Evolutionary conservation across 176 grass and related monocot genomes (phyloP).

Genomic region (Triticum aestivum): DNA sequence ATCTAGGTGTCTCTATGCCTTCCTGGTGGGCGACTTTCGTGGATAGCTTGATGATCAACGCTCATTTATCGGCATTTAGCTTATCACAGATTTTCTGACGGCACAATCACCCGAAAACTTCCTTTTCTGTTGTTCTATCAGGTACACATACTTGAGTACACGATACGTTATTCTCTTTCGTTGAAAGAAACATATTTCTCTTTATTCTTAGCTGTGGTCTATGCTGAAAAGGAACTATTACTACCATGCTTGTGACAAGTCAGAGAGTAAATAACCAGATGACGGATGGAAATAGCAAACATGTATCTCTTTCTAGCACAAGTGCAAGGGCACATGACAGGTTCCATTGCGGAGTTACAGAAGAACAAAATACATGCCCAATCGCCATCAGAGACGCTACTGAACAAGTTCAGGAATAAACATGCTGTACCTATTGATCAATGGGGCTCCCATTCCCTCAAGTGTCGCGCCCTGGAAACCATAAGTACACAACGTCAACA

Average conservation of each 20-base stretch:
- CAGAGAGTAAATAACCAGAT: neutral
- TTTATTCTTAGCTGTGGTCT: neutral
- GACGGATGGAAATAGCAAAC: neutral
- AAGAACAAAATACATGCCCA: conserved; percentile 18
- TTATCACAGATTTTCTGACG: neutral
- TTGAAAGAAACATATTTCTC: neutral
- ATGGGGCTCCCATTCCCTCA: conserved; percentile 51
- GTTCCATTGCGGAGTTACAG: neutral
- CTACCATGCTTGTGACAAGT: neutral
- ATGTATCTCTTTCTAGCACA: conserved; percentile 7
- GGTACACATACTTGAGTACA: neutral
- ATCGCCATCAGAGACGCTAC: conserved; percentile 12
- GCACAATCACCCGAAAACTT: neutral
- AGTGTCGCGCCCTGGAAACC: conserved; percentile 37
- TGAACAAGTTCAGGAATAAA: neutral
- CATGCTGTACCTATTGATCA: conserved; percentile 32
- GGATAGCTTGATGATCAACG: neutral
- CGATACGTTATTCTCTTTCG: neutral
- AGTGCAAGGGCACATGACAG: neutral
- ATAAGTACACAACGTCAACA: conserved; percentile 2
- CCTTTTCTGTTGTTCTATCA: neutral
- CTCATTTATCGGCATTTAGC: neutral
- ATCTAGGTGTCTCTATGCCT: neutral
- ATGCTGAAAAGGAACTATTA: neutral
- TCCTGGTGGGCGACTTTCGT: neutral